Base-by-base conservation (phyloP, 768 basidiomycete genomes). In the Boletus patriciae region DNA sequence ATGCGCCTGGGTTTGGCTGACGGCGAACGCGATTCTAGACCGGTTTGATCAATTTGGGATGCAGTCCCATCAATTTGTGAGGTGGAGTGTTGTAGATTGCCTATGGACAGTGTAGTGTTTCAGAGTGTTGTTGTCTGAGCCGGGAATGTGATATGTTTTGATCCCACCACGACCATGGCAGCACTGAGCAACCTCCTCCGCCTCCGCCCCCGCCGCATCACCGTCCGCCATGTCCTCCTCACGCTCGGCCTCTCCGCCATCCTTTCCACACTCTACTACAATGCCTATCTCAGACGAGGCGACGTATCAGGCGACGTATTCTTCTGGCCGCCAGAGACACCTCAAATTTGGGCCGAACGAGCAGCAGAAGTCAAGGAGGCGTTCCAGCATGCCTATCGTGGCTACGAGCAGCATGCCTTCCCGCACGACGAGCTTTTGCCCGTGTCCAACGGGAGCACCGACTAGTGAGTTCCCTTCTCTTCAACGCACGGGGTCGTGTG, bases 341-440 rank as follows among this genome's bases (percentile, higher is more conserved):
- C 73, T 0, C 54, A 68, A 21, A 68, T 73, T 0, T 88, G 87
- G 86, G 67, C 73, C 12, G 66, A 72, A 6, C 74, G 84, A 19
- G 85, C 88, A 4, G 70, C 73, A 8, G 73, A 78, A 55, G 87
- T 90, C 40, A 85, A 79, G 65, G 56, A 76, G 21, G 85, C 87
- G 0, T 89, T 88, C 64, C 59, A 76, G 29, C 84, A 89, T 68
- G 87, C 87, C 0, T 90, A 90, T 62, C 73, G 71, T 29, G 84
- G 82, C 6, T 90, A 90, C 65, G 80, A 85, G 60, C 64, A 65
- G n/a, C 78, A 82, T 59, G 87, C 87, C 2, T 77, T 77, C 1
- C 83, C 85, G 1, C 75, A 78, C 54, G 88, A 91, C 58, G 87
- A 90, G 66, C 70, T 90, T 16, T 60, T 62, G 36, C 87, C 89